Conservation (phyloP, 2,329 filamentous ascomycete genomes). For the Pseudodiploospora longispora region DNA sequence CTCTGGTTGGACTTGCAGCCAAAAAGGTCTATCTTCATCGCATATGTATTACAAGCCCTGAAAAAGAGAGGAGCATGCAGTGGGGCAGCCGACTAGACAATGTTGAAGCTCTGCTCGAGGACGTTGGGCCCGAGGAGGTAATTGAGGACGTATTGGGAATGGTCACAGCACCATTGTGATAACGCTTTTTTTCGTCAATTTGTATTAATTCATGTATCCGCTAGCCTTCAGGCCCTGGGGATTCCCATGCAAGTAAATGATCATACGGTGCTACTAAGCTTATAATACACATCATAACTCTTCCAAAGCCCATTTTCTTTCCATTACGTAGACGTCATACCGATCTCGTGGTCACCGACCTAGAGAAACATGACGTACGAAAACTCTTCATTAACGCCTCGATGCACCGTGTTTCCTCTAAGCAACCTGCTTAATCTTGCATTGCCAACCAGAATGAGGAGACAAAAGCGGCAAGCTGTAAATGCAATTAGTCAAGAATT, state of each 20-base stretch:
- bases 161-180: conserved; percentile 43
- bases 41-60: conserved; percentile 59
- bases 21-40: conserved; percentile 85
- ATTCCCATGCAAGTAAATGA: too few relatives aligned
- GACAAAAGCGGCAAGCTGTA: conserved; percentile 72
- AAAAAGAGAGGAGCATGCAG: conserved; percentile 78
- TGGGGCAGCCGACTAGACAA: conserved; percentile 78
- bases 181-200: too few relatives aligned
- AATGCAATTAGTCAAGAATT: conserved; percentile 10
- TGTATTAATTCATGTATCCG: too few relatives aligned
- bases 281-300: too few relatives aligned
- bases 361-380: background rate
- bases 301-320: too few relatives aligned
- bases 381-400: conserved; percentile 8
- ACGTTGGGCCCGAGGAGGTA: conserved; percentile 51
- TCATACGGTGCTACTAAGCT: too few relatives aligned
- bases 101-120: conserved; percentile 58
- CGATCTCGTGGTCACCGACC: too few relatives aligned
- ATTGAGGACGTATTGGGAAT: conserved; percentile 55
- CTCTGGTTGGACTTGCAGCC: conserved; percentile 72
- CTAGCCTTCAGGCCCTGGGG: too few relatives aligned
- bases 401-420: conserved; percentile 26
- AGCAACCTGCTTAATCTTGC: conserved; percentile 70
- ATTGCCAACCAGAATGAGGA: conserved; percentile 80
- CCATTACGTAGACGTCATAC: too few relatives aligned